phyloP scores from a whole-genome alignment of 441 rosid genomes.

The Pelargonium australe region DNA sequence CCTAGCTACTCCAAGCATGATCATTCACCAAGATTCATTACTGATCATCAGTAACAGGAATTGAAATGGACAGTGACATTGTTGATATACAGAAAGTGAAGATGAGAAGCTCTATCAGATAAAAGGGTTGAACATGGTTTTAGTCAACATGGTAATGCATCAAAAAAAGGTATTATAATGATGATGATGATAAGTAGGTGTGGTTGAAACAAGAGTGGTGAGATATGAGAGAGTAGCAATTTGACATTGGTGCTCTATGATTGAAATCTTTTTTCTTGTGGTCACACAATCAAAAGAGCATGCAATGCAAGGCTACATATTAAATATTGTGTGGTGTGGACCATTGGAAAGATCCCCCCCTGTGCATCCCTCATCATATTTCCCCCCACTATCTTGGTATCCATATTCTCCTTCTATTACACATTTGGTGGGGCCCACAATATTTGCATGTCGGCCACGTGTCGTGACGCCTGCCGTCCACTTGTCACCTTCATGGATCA shows the following conservation, averaged over 20 bases:
- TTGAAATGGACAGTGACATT: neutral
- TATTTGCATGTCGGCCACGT: slow-evolving; percentile 70
- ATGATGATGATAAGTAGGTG: neutral
- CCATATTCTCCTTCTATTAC: slow-evolving; percentile 26
- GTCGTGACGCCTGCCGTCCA: slow-evolving; percentile 18
- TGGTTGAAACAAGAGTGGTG: neutral
- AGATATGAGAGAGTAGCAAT: neutral
- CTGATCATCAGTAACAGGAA: too few relatives aligned
- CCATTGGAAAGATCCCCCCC: slow-evolving; percentile 27
- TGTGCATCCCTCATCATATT: slow-evolving; percentile 32
- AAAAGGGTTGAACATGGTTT: slow-evolving; percentile 12
- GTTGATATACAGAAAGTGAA: neutral
- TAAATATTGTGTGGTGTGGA: slow-evolving; percentile 12
- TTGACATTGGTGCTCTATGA: slow-evolving; percentile 34
- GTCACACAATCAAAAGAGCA: slow-evolving; percentile 23
- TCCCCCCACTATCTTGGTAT: slow-evolving; percentile 45
- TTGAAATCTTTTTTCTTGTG: slow-evolving; percentile 18
- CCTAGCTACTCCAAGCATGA: too few relatives aligned
- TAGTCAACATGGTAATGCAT: slow-evolving; percentile 48
- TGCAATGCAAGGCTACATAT: slow-evolving; percentile 19
- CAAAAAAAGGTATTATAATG: slow-evolving; percentile 12
- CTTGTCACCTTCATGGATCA: neutral
- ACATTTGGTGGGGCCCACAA: slow-evolving; percentile 12
- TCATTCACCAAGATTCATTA: too few relatives aligned
- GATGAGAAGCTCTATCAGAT: neutral